phyloP scores from a whole-genome alignment of 2,329 filamentous ascomycete species.

The Hypoxylon sp. region DNA sequence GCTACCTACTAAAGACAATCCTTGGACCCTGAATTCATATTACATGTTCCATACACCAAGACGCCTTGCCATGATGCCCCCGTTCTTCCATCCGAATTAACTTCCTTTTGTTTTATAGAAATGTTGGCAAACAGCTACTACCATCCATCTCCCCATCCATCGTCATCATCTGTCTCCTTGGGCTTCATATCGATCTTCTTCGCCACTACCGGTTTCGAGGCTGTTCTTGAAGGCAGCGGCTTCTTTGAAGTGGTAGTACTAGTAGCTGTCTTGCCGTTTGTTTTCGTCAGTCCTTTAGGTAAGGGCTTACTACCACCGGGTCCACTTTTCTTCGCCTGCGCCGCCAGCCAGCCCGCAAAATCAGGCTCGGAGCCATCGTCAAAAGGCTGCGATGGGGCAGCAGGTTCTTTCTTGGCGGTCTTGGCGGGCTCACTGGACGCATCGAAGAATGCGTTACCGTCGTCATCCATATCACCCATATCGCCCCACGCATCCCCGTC shows the following conservation, averaged over 20 bases:
- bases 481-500: constrained; percentile 83
- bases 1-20: constrained; percentile 22
- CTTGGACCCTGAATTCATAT: not conserved
- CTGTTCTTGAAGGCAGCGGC: constrained; percentile 55
- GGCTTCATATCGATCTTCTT: constrained; percentile 81
- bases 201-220: constrained; percentile 64
- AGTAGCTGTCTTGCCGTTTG: constrained; percentile 57
- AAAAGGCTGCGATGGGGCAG: constrained; percentile 66
- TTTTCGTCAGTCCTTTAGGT: constrained; percentile 86
- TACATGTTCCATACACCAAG: constrained; percentile 23
- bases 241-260: constrained; percentile 58
- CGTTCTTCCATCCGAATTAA: not conserved
- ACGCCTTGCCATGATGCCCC: constrained; percentile 38
- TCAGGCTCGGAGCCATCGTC: constrained; percentile 92
- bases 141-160: constrained; percentile 78
- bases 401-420: constrained; percentile 55
- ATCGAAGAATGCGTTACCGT: constrained; percentile 63
- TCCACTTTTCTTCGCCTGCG: constrained; percentile 79
- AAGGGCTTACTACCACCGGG: constrained; percentile 70
- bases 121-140: constrained; percentile 47
- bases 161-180: constrained; percentile 69
- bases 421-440: constrained; percentile 49
- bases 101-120: constrained; percentile 1
- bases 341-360: constrained; percentile 94
- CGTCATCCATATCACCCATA: constrained; percentile 69